phyloP scores from a whole-genome alignment of 1,139 yeast species.

The Saccharomyces hybrid region DNA sequence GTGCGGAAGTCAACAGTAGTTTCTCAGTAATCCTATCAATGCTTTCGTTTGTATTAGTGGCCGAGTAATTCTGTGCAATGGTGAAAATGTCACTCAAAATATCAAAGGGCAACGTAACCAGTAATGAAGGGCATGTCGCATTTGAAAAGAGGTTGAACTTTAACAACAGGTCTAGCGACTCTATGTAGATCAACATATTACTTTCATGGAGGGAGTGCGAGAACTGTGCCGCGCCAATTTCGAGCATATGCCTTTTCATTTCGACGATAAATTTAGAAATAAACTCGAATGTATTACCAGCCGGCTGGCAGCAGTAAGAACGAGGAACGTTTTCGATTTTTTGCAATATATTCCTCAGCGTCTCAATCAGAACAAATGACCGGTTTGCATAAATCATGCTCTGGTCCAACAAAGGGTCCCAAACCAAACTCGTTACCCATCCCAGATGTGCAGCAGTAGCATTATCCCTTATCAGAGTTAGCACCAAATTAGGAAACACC shows the following conservation, averaged over 20 bases:
- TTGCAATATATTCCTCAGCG: not conserved
- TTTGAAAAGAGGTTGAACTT: not conserved
- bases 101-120: not conserved
- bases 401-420: not conserved
- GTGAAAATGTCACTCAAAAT: not conserved
- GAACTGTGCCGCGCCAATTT: not conserved
- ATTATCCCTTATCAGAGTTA: not conserved
- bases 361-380: not conserved
- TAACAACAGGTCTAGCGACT: not conserved
- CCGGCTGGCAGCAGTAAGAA: not conserved
- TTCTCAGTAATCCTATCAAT: constrained; percentile 1
- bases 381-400: not conserved
- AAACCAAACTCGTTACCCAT: constrained; percentile 1
- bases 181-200: not conserved
- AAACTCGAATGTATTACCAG: not conserved
- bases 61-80: not conserved
- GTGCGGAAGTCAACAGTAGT: not conserved
- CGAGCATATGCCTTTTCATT: not conserved
- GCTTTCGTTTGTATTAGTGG: not conserved
- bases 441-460: constrained; percentile 2
- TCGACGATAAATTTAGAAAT: not conserved
- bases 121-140: not conserved
- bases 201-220: not conserved
- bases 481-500: constrained; percentile 13
- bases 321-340: not conserved